Base-by-base conservation (phyloP, 2,329 filamentous ascomycete species). In the Verticillium nonalfalfae region DNA sequence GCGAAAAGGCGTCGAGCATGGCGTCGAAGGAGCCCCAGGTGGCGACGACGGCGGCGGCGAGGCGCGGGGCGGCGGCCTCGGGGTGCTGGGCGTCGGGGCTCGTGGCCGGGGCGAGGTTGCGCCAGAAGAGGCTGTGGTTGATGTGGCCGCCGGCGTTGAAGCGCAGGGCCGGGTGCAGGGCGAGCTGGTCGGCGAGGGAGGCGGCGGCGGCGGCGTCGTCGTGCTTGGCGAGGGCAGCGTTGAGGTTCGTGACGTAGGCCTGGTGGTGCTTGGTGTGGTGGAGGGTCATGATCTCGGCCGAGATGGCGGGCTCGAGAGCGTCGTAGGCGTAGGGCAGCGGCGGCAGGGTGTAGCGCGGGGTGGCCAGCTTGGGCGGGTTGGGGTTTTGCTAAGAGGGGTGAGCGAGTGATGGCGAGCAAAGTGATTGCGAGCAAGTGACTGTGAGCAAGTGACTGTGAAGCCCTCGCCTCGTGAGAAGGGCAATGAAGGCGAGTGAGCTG, bases 231-330 rank as follows among this genome's bases (percentile, higher is more conserved):
- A 84, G 76, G 61, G 88, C 85, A 66, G 83, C 81, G 79, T 93
- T 93, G 79, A 88, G 87, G 71, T 84, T 86, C 74, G 84, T 92
- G 67, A 93, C 90, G 75, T 93, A 93, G 70, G 90, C 90, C 76
- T 91, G 85, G 81, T 93, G 90, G 81, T 93, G 90, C 73, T 89
- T 90, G 76, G 84, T 87, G 83, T 93, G 88, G 81, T 93, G 90
- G 50, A 92, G 82, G 77, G 92, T 89, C 90, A 93, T 93, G 79
- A 93, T 93, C 77, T 91, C 86, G 76, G 88, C 89, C 58, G 87
- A 90, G 78, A 93, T 81, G 45, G 70, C 65, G n/a, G 73, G 73
- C 75, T 91, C 89, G 66, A 91, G 85, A 59, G 88, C 89, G 39
- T 59, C 33, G 57, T 59, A 59, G 26, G 57, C 57, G 57, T 59